Evolutionary conservation across 1,284 basidiomycete species (phyloP), one percentile per base, ranked within the genome.

Genomic region (Phylloboletellus chloephorus): DNA sequence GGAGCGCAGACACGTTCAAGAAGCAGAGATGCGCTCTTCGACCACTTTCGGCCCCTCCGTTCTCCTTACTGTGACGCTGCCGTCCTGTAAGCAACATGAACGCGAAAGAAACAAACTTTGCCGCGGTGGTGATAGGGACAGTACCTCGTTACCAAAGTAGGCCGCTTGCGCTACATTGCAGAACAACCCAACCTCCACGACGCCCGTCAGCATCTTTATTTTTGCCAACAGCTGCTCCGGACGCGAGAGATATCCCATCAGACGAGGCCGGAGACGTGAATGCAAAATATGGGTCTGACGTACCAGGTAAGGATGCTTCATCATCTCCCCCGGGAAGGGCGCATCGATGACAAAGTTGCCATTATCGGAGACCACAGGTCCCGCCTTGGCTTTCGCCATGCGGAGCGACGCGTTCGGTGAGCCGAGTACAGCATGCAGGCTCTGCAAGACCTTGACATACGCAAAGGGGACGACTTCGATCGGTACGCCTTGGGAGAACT

Each of bases 391-490:
- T 45, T 77, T 71, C 1, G 81, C 86, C 92, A 96, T 95, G 36
- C 93, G 76, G 24, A 97, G 71, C 5, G 67, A 69, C 36, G 86
- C 74, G 44, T 74, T 67, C 22, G 84, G 74, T 21, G 82, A 79
- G 26, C 79, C 78, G 31, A 88, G 65, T 13, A 72, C 68, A 39
- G 78, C 71, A 42, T 76, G 79, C 31, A 95, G 59, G 56, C 80
- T 78, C 48, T 76, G 75, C 37, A 90, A 68, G 17, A 94, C 88
- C 60, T 87, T 88, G 31, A 83, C 87, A 63, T 96, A 96, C 3
- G 94, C 95, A 60, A 98, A 98, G 1, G 95, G 93, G 1, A 88
- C 89, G 17, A 98, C 95, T 68, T 98, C 95, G 49, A 98, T 83
- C 0, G 95, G 95, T 12, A 98, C 82, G 16, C 96, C 95, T 60